Conservation (phyloP, 2,329 filamentous ascomycete genomes). For the Colletotrichum falcatum region DNA sequence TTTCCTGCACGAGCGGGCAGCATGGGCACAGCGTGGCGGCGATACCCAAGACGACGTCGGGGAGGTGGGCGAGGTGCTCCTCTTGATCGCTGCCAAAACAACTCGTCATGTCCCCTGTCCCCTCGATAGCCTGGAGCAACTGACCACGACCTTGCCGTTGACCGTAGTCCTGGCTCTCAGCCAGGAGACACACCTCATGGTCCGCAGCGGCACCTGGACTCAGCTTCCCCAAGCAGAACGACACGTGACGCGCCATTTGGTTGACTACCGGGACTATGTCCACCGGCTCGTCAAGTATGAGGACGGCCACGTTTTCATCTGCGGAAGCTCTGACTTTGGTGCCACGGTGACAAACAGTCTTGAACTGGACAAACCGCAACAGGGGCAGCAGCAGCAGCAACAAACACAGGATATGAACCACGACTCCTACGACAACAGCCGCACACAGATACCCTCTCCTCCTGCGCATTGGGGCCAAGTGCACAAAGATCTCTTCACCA, state of each 20-base stretch:
- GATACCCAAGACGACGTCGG: neutral
- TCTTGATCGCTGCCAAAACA: constrained; percentile 27
- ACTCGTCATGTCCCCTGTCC: constrained; percentile 30
- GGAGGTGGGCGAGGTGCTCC: constrained; percentile 16
- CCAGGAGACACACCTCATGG: constrained; percentile 26
- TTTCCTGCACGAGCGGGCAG: constrained; percentile 32
- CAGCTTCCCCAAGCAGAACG: constrained; percentile 4
- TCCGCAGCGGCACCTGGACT: constrained; percentile 20
- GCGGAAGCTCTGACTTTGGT: constrained; percentile 34
- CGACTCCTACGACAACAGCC: neutral
- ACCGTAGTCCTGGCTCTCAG: constrained; percentile 29
- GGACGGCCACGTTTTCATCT: constrained; percentile 32
- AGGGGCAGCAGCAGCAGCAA: constrained; percentile 7
- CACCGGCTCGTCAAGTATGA: constrained; percentile 17
- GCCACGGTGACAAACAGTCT: constrained; percentile 23
- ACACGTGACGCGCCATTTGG: constrained; percentile 18
- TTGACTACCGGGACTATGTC: constrained; percentile 11
- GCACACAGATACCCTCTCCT: constrained; percentile 8
- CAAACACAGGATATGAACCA: neutral
- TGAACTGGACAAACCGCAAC: constrained; percentile 9
- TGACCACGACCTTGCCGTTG: constrained; percentile 23
- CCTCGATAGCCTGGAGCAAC: constrained; percentile 19
- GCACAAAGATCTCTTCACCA: constrained; percentile 32
- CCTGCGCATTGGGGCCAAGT: constrained; percentile 17
- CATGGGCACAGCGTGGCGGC: neutral